Evolutionary conservation across 495 filamentous ascomycete species (phyloP), one percentile per base, ranked within the genome.

Genomic region (Tricharina praecox): DNA sequence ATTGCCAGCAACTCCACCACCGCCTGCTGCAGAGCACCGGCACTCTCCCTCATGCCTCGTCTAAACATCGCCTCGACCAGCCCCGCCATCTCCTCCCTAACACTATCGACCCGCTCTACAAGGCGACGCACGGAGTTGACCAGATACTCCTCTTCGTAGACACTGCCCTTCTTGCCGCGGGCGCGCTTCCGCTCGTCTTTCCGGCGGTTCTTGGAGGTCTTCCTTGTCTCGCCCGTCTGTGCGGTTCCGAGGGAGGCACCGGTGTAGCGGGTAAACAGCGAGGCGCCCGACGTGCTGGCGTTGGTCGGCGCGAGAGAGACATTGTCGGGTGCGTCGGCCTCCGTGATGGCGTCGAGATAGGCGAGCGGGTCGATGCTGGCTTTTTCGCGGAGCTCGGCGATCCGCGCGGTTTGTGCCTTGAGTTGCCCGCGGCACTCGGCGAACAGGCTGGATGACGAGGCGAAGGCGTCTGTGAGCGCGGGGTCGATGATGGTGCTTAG

Each of bases 71-170:
- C 82, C 53, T 81, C 74, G 0, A 93, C 72, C 9, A 95, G 69
- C 25, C 75, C 63, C 58, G 74, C 69, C 0, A 81, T 73, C 53
- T 96, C 90, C 0, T 67, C 65, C 15, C 73, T 67, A 1, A 78
- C 67, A 7, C 65, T 65, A 59, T 86, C 85, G n/a, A 93, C 74
- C 16, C 87, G 70, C 58, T 93, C 85, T 19, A 93, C 74, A 32
- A 96, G 68, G 28, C 90, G 67, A n/a, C 79, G 70, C 26, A 94
- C 76, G 52, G 78, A 84, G 56, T 82, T 88, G 36, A 93, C 77
- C 9, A 97, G 70, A 61, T 97, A 96, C 64, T 95, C 90, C 62
- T 96, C 90, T 58, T 97, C 90, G 60, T 96, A 97, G 3, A 97
- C 80, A 34, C 79, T 93, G 13, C 90, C 90, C 69, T 95, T 94